These are phyloP conservation scores for Mucor indicus DNA, from an alignment of 371 early-diverging fungal species.

Conservation along the genomic window DNA sequence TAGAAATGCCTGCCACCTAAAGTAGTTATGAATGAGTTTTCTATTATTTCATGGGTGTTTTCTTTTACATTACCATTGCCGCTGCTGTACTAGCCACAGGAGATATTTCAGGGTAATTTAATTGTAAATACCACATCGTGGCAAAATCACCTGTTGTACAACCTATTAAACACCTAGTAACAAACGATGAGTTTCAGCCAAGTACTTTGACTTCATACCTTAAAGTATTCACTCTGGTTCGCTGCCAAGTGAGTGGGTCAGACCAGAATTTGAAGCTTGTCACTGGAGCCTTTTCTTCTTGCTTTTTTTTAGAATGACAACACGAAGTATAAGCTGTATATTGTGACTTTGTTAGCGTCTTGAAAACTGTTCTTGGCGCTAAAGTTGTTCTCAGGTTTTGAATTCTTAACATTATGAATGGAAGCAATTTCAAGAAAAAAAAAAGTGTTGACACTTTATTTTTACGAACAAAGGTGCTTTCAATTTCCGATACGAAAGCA, in stretches of 20 bases:
- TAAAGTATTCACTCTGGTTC: constrained; percentile 46
- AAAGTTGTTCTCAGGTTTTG: too few species aligned
- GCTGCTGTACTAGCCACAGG: constrained; percentile 35
- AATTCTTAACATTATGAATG: too few species aligned
- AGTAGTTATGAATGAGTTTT: background rate
- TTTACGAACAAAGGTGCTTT: too few species aligned
- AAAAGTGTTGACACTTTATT: too few species aligned
- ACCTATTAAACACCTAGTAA: constrained; percentile 44
- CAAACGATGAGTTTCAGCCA: background rate
- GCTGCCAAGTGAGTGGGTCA: constrained; percentile 43
- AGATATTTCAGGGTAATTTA: constrained; percentile 37
- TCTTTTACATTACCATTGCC: constrained; percentile 38
- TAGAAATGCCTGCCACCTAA: constrained; percentile 46
- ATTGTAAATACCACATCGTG: constrained; percentile 52
- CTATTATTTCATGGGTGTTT: background rate
- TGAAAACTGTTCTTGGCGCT: too few species aligned
- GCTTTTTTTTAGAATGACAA: too few species aligned
- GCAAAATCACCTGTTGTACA: constrained; percentile 54
- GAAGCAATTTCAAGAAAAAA: too few species aligned
- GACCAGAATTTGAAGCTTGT: constrained; percentile 39
- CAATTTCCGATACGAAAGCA: too few species aligned
- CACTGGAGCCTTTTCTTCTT: too few species aligned
- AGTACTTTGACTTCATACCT: constrained; percentile 13
- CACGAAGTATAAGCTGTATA: too few species aligned
- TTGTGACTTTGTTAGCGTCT: too few species aligned